Conservation (phyloP, 306 rosid genomes). For the Abrus pulchellus region DNA sequence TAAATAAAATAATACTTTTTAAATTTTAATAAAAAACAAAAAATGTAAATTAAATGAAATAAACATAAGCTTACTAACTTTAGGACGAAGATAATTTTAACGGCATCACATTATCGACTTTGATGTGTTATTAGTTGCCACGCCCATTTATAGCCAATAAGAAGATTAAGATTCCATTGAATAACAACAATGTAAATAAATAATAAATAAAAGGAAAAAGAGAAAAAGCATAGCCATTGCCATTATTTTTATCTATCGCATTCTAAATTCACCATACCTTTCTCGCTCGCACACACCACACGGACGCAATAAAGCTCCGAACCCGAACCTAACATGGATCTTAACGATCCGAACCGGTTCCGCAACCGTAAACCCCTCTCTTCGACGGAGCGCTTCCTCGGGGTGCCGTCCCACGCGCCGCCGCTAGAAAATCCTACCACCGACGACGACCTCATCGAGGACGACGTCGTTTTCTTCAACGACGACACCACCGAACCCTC, state of each 20-base stretch:
- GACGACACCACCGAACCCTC: slow-evolving; percentile 58
- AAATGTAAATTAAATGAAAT: background rate
- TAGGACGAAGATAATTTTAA: background rate
- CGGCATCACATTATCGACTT: background rate
- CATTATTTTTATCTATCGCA: background rate
- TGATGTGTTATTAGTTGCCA: background rate
- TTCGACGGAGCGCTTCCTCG: slow-evolving; percentile 50
- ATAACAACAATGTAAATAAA: background rate
- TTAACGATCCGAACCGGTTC: slow-evolving; percentile 37
- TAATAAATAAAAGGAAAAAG: background rate
- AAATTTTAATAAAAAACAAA: background rate
- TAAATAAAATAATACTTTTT: too few relatives aligned
- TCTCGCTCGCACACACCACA: background rate
- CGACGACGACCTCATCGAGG: slow-evolving; percentile 71
- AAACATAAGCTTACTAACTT: background rate
- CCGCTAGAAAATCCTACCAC: slow-evolving; percentile 22
- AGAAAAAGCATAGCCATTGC: slow-evolving; percentile 24
- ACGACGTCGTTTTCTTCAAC: slow-evolving; percentile 73
- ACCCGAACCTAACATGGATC: slow-evolving; percentile 34
- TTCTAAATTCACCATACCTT: background rate
- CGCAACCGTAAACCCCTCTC: background rate
- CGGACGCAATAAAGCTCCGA: background rate
- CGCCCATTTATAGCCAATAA: background rate
- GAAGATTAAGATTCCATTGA: background rate
- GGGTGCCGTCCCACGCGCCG: slow-evolving; percentile 49